Conservation (phyloP, 2,329 filamentous ascomycete species). For the Ceratocystis cubensis region DNA sequence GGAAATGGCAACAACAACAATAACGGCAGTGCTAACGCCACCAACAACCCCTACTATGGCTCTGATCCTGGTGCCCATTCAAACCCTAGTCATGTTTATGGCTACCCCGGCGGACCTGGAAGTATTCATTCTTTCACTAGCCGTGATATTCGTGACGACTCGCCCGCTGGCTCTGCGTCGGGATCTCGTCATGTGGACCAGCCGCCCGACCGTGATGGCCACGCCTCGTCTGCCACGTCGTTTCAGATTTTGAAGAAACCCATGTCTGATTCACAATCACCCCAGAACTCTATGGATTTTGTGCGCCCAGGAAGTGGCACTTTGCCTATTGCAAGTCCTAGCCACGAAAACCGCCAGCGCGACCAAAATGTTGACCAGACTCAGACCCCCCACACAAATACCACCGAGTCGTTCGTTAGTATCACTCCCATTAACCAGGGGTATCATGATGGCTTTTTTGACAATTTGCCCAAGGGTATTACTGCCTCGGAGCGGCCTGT, state of each 20-base stretch:
- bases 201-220: slow-evolving; percentile 24
- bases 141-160: slow-evolving; percentile 34
- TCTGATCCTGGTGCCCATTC: slow-evolving; percentile 24
- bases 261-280: slow-evolving; percentile 29
- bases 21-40: slow-evolving; percentile 19
- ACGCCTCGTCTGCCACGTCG: slow-evolving; percentile 28
- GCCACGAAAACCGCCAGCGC: slow-evolving; percentile 31
- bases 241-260: slow-evolving; percentile 43
- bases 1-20: slow-evolving; percentile 18
- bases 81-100: slow-evolving; percentile 21
- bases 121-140: slow-evolving; percentile 17
- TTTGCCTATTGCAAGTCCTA: slow-evolving; percentile 35
- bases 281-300: slow-evolving; percentile 29
- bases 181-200: slow-evolving; percentile 19
- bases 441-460: slow-evolving; percentile 5
- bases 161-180: slow-evolving; percentile 26
- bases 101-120: slow-evolving; percentile 22
- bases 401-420: slow-evolving; percentile 18
- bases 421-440: slow-evolving; percentile 21
- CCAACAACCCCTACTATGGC: slow-evolving; percentile 21
- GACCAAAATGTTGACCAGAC: slow-evolving; percentile 32
- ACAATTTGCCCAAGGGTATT: slow-evolving; percentile 10
- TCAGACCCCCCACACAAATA: slow-evolving; percentile 20
- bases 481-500: slow-evolving; percentile 10
- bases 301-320: slow-evolving; percentile 33